phyloP scores from a whole-genome alignment of 441 rosid genomes.

The Pelargonium australe region DNA sequence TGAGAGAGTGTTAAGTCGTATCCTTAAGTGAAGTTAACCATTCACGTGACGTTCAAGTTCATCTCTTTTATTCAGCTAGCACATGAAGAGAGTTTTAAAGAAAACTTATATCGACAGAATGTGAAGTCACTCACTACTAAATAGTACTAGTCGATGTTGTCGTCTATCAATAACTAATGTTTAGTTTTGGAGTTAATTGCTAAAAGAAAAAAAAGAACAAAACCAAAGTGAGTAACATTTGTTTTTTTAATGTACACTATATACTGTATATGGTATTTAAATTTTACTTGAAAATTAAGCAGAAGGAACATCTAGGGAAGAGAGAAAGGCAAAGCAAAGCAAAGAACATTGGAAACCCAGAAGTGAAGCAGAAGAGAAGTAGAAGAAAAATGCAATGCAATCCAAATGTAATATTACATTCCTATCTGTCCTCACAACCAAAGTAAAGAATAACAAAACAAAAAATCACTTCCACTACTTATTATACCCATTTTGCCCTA shows the following conservation, averaged over 20 bases:
- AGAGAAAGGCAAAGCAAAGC: slow-evolving; percentile 48
- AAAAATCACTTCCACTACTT: slow-evolving; percentile 3
- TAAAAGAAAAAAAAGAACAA: not conserved
- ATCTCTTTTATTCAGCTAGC: too few species aligned
- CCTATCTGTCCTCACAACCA: slow-evolving; percentile 35
- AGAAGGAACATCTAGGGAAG: slow-evolving; percentile 57
- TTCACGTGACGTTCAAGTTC: too few species aligned
- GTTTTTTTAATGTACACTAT: not conserved
- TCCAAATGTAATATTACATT: slow-evolving; percentile 29
- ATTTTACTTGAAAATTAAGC: not conserved
- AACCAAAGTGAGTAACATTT: slow-evolving; percentile 20
- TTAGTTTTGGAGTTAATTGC: too few species aligned
- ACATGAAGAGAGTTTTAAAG: too few species aligned
- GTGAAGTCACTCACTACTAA: slow-evolving; percentile 5
- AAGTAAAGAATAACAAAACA: slow-evolving; percentile 43
- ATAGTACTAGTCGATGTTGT: not conserved
- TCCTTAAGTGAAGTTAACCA: too few species aligned
- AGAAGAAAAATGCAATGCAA: not conserved
- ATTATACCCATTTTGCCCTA: slow-evolving; percentile 37
- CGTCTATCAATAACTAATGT: too few species aligned
- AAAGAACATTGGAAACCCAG: slow-evolving; percentile 41
- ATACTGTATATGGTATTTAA: too few species aligned
- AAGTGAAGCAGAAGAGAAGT: slow-evolving; percentile 10
- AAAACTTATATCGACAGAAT: too few species aligned
- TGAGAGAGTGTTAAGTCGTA: too few species aligned